Conservation (phyloP, 306 rosid species). For the Acmispon strigosus region DNA sequence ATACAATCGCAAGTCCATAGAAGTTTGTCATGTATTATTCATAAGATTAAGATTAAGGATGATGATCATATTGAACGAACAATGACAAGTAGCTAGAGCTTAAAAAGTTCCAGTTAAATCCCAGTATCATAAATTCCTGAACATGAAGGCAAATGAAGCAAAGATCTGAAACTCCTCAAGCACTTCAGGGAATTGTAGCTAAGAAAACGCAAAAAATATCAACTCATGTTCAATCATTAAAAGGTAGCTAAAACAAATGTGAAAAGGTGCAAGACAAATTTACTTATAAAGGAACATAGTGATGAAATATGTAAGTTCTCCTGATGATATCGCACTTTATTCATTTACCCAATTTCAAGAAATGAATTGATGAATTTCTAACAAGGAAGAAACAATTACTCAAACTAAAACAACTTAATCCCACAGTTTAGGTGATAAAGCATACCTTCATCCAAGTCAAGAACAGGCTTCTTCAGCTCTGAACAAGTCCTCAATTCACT, state of each 20-base stretch:
- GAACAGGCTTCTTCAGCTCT: conserved; percentile 32
- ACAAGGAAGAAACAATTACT: neutral
- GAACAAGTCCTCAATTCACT: conserved; percentile 22
- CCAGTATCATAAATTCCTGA: conserved; percentile 19
- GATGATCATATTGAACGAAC: too few relatives aligned
- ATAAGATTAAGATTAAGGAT: too few relatives aligned
- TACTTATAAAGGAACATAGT: neutral
- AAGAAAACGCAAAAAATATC: neutral
- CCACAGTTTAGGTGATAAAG: neutral
- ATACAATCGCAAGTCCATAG: too few relatives aligned
- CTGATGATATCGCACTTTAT: neutral
- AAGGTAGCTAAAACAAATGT: conserved; percentile 4
- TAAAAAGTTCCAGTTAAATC: conserved; percentile 12
- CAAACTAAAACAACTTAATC: neutral
- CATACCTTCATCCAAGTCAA: conserved; percentile 53
- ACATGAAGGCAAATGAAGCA: conserved; percentile 5
- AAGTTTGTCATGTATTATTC: too few relatives aligned
- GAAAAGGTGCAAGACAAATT: neutral
- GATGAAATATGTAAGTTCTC: neutral
- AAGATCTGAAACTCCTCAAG: conserved; percentile 8
- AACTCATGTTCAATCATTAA: neutral
- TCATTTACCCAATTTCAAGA: neutral
- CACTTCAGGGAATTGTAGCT: conserved; percentile 20
- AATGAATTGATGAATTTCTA: neutral
- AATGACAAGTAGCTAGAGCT: conserved; percentile 12